These are phyloP conservation scores for Russula compacta DNA, from an alignment of 768 basidiomycete genomes.

Conservation along the genomic window DNA sequence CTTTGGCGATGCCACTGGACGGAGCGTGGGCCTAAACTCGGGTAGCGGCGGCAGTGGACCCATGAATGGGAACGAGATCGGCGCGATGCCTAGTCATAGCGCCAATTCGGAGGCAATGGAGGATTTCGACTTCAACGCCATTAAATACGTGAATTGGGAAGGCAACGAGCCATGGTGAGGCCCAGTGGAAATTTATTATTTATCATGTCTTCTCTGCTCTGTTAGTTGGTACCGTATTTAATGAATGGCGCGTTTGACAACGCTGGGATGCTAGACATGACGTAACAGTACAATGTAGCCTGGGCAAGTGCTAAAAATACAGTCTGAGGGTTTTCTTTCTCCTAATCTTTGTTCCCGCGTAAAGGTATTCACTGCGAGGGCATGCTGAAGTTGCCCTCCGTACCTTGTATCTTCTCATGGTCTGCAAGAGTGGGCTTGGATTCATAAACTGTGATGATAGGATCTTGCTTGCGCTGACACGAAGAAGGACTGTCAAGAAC, in stretches of 20 bases:
- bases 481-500: neutral
- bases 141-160: neutral
- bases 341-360: neutral
- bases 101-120: too few species aligned
- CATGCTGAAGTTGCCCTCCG: conserved; percentile 46
- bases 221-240: neutral
- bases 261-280: neutral
- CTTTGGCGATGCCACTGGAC: too few species aligned
- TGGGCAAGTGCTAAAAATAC: conserved; percentile 3
- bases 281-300: too few species aligned
- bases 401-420: conserved; percentile 80
- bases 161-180: neutral
- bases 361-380: conserved; percentile 29
- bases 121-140: too few species aligned
- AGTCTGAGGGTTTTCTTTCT: neutral
- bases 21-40: too few species aligned
- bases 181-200: neutral
- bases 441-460: conserved; percentile 83
- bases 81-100: too few species aligned
- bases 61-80: too few species aligned
- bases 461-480: conserved; percentile 60
- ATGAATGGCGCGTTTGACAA: neutral
- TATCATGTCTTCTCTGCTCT: neutral
- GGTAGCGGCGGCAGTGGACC: too few species aligned
- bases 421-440: conserved; percentile 80